Evolutionary conservation across 805 yeast genomes (phyloP).

Genomic region (Cyberlindnera xishuangbannaensis): DNA sequence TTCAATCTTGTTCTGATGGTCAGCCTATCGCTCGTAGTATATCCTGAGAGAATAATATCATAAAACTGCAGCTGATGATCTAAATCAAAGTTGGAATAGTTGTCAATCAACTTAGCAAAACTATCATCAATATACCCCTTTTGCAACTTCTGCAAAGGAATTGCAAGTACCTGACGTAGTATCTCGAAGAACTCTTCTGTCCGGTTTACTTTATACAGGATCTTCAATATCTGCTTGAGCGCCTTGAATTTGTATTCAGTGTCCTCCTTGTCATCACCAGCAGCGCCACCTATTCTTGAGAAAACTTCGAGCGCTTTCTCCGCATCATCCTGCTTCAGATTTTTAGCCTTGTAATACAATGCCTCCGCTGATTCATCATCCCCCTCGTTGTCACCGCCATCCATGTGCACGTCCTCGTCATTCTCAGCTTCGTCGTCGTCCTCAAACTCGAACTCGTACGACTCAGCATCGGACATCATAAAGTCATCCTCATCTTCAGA

Average conservation of each 20-base stretch:
- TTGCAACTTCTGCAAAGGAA: slow-evolving; percentile 14
- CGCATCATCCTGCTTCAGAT: slow-evolving; percentile 21
- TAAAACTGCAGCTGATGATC: slow-evolving; percentile 25
- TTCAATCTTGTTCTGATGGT: slow-evolving; percentile 44
- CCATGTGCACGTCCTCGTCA: slow-evolving; percentile 24
- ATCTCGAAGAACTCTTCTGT: slow-evolving; percentile 8
- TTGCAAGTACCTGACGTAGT: slow-evolving; percentile 8
- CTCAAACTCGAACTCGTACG: slow-evolving; percentile 26
- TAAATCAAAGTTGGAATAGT: slow-evolving; percentile 20
- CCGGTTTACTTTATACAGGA: slow-evolving; percentile 17
- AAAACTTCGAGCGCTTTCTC: slow-evolving; percentile 17
- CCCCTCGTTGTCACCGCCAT: slow-evolving; percentile 4
- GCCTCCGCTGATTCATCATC: slow-evolving; percentile 28
- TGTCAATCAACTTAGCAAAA: slow-evolving; percentile 35
- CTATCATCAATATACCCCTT: slow-evolving; percentile 28
- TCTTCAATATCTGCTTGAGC: slow-evolving; percentile 21
- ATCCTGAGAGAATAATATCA: slow-evolving; percentile 24
- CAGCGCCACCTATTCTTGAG: slow-evolving; percentile 25
- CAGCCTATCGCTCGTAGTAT: slow-evolving; percentile 33
- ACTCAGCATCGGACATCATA: slow-evolving; percentile 27
- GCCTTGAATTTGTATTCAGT: slow-evolving; percentile 23
- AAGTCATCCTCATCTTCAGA: slow-evolving; percentile 19
- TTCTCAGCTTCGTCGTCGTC: slow-evolving; percentile 15
- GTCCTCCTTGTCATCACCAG: slow-evolving; percentile 29
- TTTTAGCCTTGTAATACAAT: slow-evolving; percentile 23